Conservation (phyloP, 345 rosid genomes). For the Garcia nutans region DNA sequence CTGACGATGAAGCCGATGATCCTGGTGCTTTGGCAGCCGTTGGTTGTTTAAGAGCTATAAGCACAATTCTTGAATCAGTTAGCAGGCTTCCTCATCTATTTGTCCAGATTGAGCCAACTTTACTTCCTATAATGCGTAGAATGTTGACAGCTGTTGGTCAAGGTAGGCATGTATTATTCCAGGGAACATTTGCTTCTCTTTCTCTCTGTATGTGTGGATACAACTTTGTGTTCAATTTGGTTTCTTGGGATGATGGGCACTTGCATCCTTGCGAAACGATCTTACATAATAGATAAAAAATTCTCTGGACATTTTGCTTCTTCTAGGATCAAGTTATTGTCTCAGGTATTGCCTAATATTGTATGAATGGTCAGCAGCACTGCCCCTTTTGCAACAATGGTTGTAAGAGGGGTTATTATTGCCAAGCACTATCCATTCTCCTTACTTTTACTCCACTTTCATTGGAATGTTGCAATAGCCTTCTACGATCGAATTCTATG, state of each 20-base stretch:
- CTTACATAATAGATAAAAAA: neutral
- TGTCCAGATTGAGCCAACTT: constrained; percentile 78
- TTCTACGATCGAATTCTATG: neutral
- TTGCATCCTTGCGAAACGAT: neutral
- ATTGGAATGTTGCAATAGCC: neutral
- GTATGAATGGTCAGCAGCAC: neutral
- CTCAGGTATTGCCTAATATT: neutral
- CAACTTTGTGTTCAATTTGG: too few species aligned
- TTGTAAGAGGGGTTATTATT: neutral
- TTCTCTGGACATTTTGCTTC: constrained; percentile 1
- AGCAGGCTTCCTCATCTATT: constrained; percentile 90
- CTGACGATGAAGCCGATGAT: constrained; percentile 77
- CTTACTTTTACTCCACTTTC: neutral
- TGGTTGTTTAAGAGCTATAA: constrained; percentile 94
- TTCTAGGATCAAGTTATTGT: neutral
- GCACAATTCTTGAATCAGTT: constrained; percentile 93
- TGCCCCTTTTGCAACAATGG: neutral
- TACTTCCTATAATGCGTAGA: constrained; percentile 88
- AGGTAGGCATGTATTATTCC: constrained; percentile 41
- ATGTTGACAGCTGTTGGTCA: constrained; percentile 98
- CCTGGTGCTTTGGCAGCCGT: constrained; percentile 96
- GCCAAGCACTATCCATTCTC: neutral
- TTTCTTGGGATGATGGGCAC: neutral
- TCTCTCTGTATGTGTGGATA: neutral
- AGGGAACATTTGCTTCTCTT: neutral